Conservation (phyloP, 208 protist species). For the Acanthamoeba culbertsoni region DNA sequence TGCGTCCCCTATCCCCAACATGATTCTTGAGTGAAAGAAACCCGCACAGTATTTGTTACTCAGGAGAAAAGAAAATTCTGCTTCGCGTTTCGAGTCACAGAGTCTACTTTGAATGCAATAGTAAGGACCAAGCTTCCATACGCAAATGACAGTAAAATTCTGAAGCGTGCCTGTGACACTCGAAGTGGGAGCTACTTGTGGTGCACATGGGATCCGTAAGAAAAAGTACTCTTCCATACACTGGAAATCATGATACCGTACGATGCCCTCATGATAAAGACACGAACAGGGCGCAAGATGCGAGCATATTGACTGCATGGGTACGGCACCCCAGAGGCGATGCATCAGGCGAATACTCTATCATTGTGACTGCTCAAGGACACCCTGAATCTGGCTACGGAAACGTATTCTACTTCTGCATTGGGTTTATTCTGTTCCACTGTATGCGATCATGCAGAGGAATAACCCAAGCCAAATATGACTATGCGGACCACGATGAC, state of each 20-base stretch:
- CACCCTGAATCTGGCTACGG: neutral
- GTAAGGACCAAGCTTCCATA: no score
- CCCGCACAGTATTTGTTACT: no score
- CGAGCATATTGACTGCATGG: neutral
- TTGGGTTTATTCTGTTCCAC: neutral
- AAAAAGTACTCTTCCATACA: no score
- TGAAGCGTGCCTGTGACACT: no score
- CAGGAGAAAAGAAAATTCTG: no score
- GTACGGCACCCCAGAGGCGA: neutral
- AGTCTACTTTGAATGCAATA: no score
- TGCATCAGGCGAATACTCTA: neutral
- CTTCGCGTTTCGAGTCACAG: no score
- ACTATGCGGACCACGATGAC: neutral
- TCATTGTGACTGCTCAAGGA: neutral
- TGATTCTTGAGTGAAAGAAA: no score
- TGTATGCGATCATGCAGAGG: neutral
- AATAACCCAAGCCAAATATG: neutral
- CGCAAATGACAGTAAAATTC: no score
- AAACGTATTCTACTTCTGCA: neutral
- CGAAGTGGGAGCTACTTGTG: no score
- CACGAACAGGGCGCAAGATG: neutral
- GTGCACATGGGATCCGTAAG: no score
- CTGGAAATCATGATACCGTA: neutral
- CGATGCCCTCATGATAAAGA: neutral
- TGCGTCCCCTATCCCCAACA: neutral